Evolutionary conservation across 129 eudicot species (phyloP).

Genomic region (Apium graveolens): DNA sequence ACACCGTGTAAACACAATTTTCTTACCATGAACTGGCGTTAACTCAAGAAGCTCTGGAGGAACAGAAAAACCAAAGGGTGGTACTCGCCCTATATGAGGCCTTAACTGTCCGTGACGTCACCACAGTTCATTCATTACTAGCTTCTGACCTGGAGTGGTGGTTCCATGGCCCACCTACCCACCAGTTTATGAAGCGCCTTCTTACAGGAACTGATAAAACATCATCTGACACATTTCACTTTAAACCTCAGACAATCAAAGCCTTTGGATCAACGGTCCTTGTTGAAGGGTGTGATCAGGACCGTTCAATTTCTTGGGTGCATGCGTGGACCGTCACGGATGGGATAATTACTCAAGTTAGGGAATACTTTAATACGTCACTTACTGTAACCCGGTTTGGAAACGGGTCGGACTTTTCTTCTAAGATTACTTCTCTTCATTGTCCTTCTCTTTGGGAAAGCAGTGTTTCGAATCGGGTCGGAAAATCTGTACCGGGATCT

Average conservation of each 20-base stretch:
- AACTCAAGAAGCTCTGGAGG: slow-evolving; percentile 77
- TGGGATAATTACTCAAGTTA: slow-evolving; percentile 86
- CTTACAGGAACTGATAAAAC: slow-evolving; percentile 60
- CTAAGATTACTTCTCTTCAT: slow-evolving; percentile 42
- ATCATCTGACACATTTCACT: slow-evolving; percentile 28
- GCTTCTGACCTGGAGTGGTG: slow-evolving; percentile 99
- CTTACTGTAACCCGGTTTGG: slow-evolving; percentile 60
- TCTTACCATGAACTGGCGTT: slow-evolving; percentile 64
- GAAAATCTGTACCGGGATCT: slow-evolving; percentile 91
- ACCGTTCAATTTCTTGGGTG: slow-evolving; percentile 66
- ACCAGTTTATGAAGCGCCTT: slow-evolving; percentile 93
- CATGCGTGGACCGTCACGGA: slow-evolving; percentile 94
- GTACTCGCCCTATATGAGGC: slow-evolving; percentile 96
- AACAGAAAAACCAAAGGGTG: slow-evolving; percentile 52
- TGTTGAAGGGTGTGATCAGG: slow-evolving; percentile 75
- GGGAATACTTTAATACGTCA: slow-evolving; percentile 91
- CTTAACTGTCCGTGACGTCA: slow-evolving; percentile 74
- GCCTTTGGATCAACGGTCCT: slow-evolving; percentile 76
- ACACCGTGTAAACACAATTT: not conserved
- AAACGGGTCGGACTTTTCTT: slow-evolving; percentile 13
- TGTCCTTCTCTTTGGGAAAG: slow-evolving; percentile 88
- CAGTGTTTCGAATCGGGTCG: slow-evolving; percentile 56
- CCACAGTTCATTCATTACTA: slow-evolving; percentile 54
- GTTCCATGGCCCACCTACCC: slow-evolving; percentile 99
- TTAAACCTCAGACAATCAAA: slow-evolving; percentile 54